Evolutionary conservation across 169 alveolate genomes (phyloP).

Genomic region (Plasmodium cynomolgi): DNA sequence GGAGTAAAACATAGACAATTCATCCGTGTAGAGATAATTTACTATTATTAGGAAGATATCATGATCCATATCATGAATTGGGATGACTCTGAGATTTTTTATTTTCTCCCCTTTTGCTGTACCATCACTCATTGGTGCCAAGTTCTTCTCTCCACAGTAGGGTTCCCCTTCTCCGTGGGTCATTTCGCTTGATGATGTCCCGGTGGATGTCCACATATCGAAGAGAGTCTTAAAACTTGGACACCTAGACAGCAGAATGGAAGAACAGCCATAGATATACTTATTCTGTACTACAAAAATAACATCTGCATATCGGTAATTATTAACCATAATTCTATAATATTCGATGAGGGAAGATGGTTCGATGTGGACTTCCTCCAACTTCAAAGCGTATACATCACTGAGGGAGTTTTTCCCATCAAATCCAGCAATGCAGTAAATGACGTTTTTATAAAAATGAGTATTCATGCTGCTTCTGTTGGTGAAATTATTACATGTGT

Average conservation of each 20-base stretch:
- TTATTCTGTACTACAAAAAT: slow-evolving; percentile 15
- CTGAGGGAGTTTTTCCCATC: slow-evolving; percentile 20
- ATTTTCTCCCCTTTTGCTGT: not conserved
- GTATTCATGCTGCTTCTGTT: slow-evolving; percentile 17
- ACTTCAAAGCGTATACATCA: slow-evolving; percentile 31
- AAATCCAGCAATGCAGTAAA: slow-evolving; percentile 41
- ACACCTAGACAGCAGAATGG: slow-evolving; percentile 26
- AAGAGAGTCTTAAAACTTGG: slow-evolving; percentile 6
- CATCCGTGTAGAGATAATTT: slow-evolving; percentile 35
- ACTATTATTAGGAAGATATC: slow-evolving; percentile 27
- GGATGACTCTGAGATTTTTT: not conserved
- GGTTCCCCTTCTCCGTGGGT: not conserved
- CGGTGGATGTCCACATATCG: not conserved
- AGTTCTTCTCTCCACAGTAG: not conserved
- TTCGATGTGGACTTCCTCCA: slow-evolving; percentile 30
- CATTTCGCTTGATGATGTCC: not conserved
- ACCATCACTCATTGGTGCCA: not conserved
- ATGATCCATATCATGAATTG: slow-evolving; percentile 11
- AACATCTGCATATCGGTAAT: slow-evolving; percentile 11
- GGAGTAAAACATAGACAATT: not conserved
- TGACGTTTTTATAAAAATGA: slow-evolving; percentile 41
- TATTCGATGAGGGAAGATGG: not conserved
- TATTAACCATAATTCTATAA: slow-evolving; percentile 27
- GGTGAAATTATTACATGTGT: slow-evolving; percentile 12
- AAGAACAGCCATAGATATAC: slow-evolving; percentile 24